Percentiles rank a stretch among this genome's conserved stretches.
Evolutionary conservation across 2,329 filamentous ascomycete species (phyloP).

Genomic region (Kalmusia sp.): DNA sequence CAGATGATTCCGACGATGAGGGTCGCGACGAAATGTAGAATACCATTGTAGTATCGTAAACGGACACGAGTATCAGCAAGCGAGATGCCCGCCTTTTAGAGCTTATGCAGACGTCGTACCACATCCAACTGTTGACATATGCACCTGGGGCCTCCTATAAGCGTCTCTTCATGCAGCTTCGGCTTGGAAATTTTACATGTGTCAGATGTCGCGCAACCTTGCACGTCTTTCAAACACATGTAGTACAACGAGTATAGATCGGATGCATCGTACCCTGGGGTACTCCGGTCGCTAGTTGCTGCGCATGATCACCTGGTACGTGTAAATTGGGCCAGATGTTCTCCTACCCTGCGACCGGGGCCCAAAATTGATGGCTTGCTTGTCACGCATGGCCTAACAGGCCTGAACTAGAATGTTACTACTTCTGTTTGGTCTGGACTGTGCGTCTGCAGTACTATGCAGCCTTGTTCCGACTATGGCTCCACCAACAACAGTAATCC

Average conservation of each 20-base stretch:
- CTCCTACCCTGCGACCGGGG: conserved; percentile 2
- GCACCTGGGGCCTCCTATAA: conserved; percentile 1
- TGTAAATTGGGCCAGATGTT: conserved; percentile 4
- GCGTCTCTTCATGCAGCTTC: conserved; percentile 5
- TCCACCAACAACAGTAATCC: conserved; percentile 4
- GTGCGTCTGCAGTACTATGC: neutral
- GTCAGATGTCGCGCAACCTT: conserved; percentile 7
- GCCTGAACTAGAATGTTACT: neutral
- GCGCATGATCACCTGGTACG: conserved; percentile 2
- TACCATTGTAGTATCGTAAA: neutral
- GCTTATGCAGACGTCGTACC: conserved; percentile 2
- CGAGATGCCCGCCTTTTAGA: conserved; percentile 2
- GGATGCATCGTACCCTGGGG: neutral
- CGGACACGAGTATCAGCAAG: neutral
- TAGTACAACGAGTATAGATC: neutral
- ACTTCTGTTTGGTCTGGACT: neutral
- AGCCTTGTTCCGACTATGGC: neutral
- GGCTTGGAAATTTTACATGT: conserved; percentile 3
- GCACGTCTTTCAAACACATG: neutral
- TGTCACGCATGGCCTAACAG: neutral
- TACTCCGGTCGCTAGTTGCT: neutral
- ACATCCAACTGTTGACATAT: conserved; percentile 11
- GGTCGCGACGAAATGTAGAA: conserved; percentile 19
- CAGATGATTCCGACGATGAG: conserved; percentile 33
- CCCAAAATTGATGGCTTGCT: neutral